A percentile compares a stretch with the other conserved stretches of the same genome.
phyloP scores from a whole-genome alignment of 345 rosid genomes.

The Physaria fendleri region DNA sequence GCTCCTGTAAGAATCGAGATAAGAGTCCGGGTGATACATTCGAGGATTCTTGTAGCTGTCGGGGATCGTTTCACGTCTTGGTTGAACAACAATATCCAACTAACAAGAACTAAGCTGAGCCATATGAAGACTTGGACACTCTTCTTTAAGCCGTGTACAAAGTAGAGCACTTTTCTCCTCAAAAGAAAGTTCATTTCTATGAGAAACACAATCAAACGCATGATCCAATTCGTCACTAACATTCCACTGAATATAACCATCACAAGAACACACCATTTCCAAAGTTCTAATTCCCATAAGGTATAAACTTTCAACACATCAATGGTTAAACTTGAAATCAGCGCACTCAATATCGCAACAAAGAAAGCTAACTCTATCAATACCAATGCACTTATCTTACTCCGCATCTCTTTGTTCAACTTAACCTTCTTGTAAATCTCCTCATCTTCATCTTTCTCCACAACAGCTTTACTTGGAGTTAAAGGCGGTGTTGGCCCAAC shows the following conservation, averaged over 20 bases:
- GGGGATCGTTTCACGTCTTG: conserved; percentile 39
- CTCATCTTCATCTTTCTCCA: conserved; percentile 48
- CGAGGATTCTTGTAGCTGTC: conserved; percentile 38
- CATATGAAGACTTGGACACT: conserved; percentile 78
- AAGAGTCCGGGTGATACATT: conserved; percentile 52
- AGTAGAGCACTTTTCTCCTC: conserved; percentile 71
- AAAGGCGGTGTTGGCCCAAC: conserved; percentile 16
- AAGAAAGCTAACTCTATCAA: conserved; percentile 51
- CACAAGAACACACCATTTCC: conserved; percentile 89
- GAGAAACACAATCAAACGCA: conserved; percentile 72
- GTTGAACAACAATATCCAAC: conserved; percentile 62
- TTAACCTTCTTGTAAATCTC: conserved; percentile 61
- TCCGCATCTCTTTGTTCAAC: conserved; percentile 35
- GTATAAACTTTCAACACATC: conserved; percentile 15
- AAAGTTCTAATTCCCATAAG: conserved; percentile 57
- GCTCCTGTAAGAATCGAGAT: conserved; percentile 55
- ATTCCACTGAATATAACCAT: conserved; percentile 73
- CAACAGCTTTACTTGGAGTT: conserved; percentile 39
- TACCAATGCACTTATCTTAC: conserved; percentile 32
- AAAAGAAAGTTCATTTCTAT: conserved; percentile 73
- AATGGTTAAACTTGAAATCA: conserved; percentile 54
- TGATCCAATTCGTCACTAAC: conserved; percentile 66
- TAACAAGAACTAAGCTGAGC: conserved; percentile 58
- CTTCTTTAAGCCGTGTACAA: conserved; percentile 85
- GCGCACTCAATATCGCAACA: conserved; percentile 28